Base-by-base conservation (phyloP, 2,329 filamentous ascomycete species). In the Aspergillus quadrilineatus region DNA sequence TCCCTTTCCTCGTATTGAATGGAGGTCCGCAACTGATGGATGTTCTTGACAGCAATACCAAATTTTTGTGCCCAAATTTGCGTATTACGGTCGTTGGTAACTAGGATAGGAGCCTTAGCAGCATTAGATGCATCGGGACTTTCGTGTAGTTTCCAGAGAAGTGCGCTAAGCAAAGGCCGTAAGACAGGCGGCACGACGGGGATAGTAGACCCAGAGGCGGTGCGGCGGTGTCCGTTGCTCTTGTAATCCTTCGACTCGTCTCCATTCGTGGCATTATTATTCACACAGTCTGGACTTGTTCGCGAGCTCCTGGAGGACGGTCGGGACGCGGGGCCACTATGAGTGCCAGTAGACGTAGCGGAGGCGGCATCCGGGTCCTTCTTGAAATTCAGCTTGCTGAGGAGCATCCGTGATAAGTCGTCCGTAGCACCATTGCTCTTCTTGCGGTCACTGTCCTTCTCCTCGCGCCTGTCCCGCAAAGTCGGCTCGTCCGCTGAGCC, bases 361-460 rank as follows among this genome's bases (percentile, higher is more conserved):
- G 76, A 79, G 10, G 66, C 63, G 9, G 67, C 63, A 52, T 76
- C 72, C 14, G 69, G 63, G 14, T 75, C 72, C 54, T 74, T 75
- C 60, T 77, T 76, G 63, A 79, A 78, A 59, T 79, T 79, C 57
- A 79, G 60, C 62, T 77, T 78, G 69, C 71, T 77, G 47, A 79
- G 68, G 52, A 79, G 71, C 72, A 78, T 76, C 62, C 78, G 77
- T 43, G 77, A 79, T 52, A 79, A 60, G 55, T 77, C 75, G 26
- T 76, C 73, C 47, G 67, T 62, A 26, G 55, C 60, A 43, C 61
- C 22, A n/a, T 55, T 61, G 43, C 61, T 66, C 50, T 59, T 67
- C 61, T 64, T 63, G 43, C 53, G 49, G 17, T 64, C 49, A 22
- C 67, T 65, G 14, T 55, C 55, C 36, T 66, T 66, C 7, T 58